These are phyloP conservation scores for Porcisia deanei DNA, from an alignment of 208 protist species.

Conservation along the genomic window DNA sequence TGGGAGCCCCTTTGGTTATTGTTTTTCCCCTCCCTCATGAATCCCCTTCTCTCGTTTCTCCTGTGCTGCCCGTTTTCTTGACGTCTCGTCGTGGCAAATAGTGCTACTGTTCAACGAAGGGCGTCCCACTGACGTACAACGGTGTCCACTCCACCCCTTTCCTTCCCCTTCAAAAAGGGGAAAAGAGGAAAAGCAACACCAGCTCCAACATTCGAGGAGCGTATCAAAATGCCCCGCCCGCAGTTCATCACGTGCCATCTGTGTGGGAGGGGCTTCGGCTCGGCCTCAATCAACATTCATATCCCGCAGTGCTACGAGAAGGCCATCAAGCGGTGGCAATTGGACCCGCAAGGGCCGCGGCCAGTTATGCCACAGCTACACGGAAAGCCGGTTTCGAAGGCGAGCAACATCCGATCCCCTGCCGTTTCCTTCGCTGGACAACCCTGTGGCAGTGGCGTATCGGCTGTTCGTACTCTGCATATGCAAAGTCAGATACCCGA, in stretches of 20 bases:
- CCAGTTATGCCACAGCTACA: constrained; percentile 70
- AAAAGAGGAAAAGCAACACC: background rate
- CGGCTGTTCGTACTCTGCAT: constrained; percentile 48
- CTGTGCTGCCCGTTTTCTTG: background rate
- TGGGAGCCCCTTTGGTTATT: background rate
- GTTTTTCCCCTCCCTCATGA: background rate
- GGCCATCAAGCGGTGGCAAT: constrained; percentile 78
- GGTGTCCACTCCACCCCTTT: no score
- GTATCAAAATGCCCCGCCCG: constrained; percentile 52
- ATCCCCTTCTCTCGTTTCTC: background rate
- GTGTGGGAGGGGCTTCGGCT: constrained; percentile 81
- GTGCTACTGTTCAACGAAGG: background rate
- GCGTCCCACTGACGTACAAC: background rate
- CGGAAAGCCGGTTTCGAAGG: constrained; percentile 11
- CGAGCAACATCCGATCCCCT: constrained; percentile 2
- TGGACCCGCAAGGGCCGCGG: constrained; percentile 71
- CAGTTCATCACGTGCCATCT: constrained; percentile 82
- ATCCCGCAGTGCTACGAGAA: constrained; percentile 91
- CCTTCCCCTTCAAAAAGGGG: background rate
- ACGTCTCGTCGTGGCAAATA: background rate
- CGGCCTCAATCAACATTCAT: constrained; percentile 84
- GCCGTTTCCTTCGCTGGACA: constrained; percentile 13
- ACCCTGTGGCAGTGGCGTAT: constrained; percentile 50
- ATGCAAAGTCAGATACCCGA: constrained; percentile 15
- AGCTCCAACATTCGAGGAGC: background rate